Evolutionary conservation across 2,329 filamentous ascomycete species (phyloP).

Genomic region (Xylariomycetidae sp.): DNA sequence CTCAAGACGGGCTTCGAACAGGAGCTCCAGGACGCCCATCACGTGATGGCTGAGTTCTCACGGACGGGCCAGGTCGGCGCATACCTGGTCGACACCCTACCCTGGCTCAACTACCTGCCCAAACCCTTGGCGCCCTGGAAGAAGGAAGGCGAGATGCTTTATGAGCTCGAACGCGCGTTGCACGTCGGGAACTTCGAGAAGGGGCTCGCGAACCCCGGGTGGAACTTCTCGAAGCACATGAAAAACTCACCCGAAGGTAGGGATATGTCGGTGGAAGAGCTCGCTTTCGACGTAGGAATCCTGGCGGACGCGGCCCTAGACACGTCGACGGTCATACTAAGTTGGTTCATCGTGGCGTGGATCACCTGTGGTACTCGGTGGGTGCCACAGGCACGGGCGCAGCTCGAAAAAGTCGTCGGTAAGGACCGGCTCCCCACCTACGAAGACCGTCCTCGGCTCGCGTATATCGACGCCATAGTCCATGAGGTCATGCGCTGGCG

Average conservation of each 20-base stretch:
- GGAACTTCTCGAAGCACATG: constrained; percentile 29
- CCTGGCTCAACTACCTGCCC: constrained; percentile 35
- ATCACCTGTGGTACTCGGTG: constrained; percentile 14
- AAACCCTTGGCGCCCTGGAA: constrained; percentile 30
- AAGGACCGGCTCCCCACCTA: constrained; percentile 32
- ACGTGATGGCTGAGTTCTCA: constrained; percentile 21
- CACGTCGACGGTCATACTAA: constrained; percentile 23
- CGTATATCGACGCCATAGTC: constrained; percentile 37
- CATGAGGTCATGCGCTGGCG: constrained; percentile 43
- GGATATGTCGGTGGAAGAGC: constrained; percentile 21
- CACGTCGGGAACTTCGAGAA: constrained; percentile 23
- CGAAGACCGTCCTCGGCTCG: constrained; percentile 32
- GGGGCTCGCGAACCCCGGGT: constrained; percentile 18
- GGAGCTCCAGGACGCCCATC: constrained; percentile 20
- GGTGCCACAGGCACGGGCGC: constrained; percentile 32
- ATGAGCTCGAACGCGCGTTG: constrained; percentile 17
- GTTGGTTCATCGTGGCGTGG: constrained; percentile 29
- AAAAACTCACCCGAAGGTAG: constrained; percentile 11
- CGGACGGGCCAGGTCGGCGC: constrained; percentile 25
- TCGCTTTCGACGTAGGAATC: constrained; percentile 29
- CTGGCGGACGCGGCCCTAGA: constrained; percentile 27
- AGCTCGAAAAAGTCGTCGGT: constrained; percentile 38
- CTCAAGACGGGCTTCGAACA: constrained; percentile 22
- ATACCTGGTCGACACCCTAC: constrained; percentile 37
- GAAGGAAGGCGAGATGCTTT: constrained; percentile 22